Base-by-base conservation (phyloP, 2,329 filamentous ascomycete genomes). In the Aureobasidium vineae region DNA sequence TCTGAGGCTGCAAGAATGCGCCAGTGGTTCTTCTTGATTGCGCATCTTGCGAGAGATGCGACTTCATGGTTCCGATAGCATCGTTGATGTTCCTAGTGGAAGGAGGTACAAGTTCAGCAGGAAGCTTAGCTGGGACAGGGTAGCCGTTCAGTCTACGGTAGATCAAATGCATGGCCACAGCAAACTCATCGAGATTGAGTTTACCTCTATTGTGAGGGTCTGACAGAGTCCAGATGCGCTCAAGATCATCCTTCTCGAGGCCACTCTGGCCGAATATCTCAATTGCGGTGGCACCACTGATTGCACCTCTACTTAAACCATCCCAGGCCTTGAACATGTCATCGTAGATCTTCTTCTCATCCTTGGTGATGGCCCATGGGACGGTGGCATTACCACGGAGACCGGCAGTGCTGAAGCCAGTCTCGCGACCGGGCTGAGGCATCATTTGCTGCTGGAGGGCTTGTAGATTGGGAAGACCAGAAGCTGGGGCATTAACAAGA, bases 241-340 rank as follows among this genome's bases (percentile, higher is more conserved):
- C 95, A 43, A 99, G 81, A 72, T 98, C 95, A 31, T 89, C 82
- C 78, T 96, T 96, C 56, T 95, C 91, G 36, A 99, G 81, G 49
- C 95, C 95, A 80, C 93, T 97, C 77, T 99, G 95, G 10, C 93
- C 91, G 77, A 99, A 94, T 68, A 99, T 96, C 78, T 99, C 95
- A 74, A 98, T 95, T 16, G 95, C 94, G 72, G 95, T 92, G 71
- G 91, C 90, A 63, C 95, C 95, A 54, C 88, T 90, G 74, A 99
- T 96, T 73, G 89, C 97, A 0, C 95, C 95, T 77, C 96, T 97
- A 69, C 88, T 86, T 70, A 99, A 86, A 2, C 95, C 95, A 79
- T 99, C 95, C 95, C 95, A 99, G 5, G 93, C 93, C 70, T 88
- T 90, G 83, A 99, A 99, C 40, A 98, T 86, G 68, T 92, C 86